Evolutionary conservation across 768 basidiomycete genomes (phyloP).

Genomic region (Kockovaella imperatae): DNA sequence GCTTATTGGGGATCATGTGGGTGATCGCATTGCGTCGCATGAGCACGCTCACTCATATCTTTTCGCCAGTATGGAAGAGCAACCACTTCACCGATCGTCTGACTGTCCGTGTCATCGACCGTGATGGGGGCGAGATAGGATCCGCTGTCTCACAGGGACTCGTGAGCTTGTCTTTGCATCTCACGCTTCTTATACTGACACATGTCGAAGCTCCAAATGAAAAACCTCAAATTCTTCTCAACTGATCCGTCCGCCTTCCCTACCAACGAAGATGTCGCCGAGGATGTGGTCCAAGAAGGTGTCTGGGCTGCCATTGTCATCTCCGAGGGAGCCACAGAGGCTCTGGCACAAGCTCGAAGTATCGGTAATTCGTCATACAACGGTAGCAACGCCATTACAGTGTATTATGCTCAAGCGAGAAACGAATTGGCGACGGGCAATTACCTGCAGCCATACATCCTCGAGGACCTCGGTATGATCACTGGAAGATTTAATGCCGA

Average conservation of each 20-base stretch:
- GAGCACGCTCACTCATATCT: constrained; percentile 16
- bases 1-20: constrained; percentile 44
- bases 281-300: constrained; percentile 46
- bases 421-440: constrained; percentile 48
- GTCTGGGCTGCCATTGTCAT: constrained; percentile 50
- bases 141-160: constrained; percentile 39
- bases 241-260: constrained; percentile 28
- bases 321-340: constrained; percentile 44
- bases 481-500: constrained; percentile 19
- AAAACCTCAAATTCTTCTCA: constrained; percentile 35
- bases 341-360: constrained; percentile 42
- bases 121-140: constrained; percentile 46
- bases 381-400: constrained; percentile 42
- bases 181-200: not conserved
- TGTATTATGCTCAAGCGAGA: constrained; percentile 50
- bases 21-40: constrained; percentile 9
- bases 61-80: constrained; percentile 35
- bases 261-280: constrained; percentile 37
- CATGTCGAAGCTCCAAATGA: constrained; percentile 11
- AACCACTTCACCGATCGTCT: constrained; percentile 44
- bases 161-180: constrained; percentile 9
- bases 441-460: constrained; percentile 47
- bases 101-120: constrained; percentile 47
- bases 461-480: constrained; percentile 16
- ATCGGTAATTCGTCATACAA: constrained; percentile 47